These are phyloP conservation scores for Metarhizium album DNA, from an alignment of 2,329 filamentous ascomycete genomes.

Conservation along the genomic window DNA sequence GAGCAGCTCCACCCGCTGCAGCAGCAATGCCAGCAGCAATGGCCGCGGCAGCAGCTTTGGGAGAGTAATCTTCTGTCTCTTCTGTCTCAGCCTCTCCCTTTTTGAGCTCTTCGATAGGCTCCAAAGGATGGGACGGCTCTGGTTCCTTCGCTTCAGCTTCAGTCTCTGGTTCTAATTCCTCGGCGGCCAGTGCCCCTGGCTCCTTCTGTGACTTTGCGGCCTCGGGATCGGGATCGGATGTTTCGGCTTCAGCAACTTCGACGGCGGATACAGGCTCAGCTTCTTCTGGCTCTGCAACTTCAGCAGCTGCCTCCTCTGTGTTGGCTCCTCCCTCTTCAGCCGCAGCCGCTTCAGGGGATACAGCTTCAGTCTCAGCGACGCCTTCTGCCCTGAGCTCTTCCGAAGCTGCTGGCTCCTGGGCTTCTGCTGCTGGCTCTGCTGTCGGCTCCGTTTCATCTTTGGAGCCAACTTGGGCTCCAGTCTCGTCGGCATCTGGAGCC, in stretches of 20 bases:
- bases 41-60: conserved; percentile 1
- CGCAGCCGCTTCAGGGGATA: neutral
- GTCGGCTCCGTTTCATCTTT: conserved; percentile 2
- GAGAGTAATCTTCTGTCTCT: neutral
- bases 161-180: neutral
- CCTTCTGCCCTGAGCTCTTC: neutral
- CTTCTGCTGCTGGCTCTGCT: neutral
- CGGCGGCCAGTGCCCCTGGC: neutral
- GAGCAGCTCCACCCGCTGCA: conserved; percentile 3
- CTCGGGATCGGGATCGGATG: neutral
- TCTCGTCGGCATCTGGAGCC: conserved; percentile 1
- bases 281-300: neutral
- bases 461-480: conserved; percentile 1
- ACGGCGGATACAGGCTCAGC: neutral
- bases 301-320: conserved; percentile 1
- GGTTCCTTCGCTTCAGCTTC: neutral
- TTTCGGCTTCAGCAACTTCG: neutral
- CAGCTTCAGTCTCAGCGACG: neutral
- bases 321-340: neutral
- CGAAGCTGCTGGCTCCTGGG: neutral
- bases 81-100: neutral
- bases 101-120: neutral
- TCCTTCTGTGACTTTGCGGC: neutral
- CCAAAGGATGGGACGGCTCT: neutral
- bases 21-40: neutral